Evolutionary conservation across 768 basidiomycete genomes (phyloP).

Genomic region (Tylopilus sp.): DNA sequence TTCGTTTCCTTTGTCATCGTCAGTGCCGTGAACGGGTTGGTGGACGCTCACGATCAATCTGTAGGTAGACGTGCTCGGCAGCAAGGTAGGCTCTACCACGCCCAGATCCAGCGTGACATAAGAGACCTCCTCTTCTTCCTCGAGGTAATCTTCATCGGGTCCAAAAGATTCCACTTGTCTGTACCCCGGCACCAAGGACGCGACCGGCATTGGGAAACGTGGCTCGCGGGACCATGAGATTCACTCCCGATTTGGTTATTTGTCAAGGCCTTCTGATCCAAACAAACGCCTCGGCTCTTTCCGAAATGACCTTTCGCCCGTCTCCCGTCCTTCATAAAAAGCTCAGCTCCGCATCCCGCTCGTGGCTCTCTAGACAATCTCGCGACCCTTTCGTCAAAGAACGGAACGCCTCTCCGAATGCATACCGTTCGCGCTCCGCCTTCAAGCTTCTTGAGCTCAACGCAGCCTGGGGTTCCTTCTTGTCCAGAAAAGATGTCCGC

Average conservation of each 20-base stretch:
- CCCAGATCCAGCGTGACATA: conserved; percentile 79
- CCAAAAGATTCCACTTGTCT: conserved; percentile 66
- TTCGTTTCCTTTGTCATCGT: neutral
- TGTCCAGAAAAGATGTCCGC: conserved; percentile 48
- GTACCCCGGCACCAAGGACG: conserved; percentile 53
- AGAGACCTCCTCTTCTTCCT: conserved; percentile 48
- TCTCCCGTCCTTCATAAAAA: conserved; percentile 30
- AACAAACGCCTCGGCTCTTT: conserved; percentile 18
- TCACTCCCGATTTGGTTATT: conserved; percentile 14
- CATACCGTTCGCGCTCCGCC: conserved; percentile 83
- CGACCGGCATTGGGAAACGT: conserved; percentile 16
- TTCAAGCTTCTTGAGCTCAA: conserved; percentile 89
- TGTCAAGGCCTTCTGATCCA: conserved; percentile 24
- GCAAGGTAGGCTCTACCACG: conserved; percentile 64
- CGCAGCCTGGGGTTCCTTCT: conserved; percentile 49
- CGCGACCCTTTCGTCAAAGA: conserved; percentile 69
- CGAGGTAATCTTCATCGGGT: conserved; percentile 63
- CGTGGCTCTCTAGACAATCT: conserved; percentile 69
- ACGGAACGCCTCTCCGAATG: conserved; percentile 41
- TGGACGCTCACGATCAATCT: conserved; percentile 61
- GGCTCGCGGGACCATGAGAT: no score
- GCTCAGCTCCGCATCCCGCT: conserved; percentile 41
- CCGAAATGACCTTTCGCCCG: conserved; percentile 36
- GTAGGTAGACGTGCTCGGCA: conserved; percentile 68
- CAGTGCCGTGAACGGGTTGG: neutral